Base-by-base conservation (phyloP, 2,329 filamentous ascomycete genomes). In the Xylaria sp. region DNA sequence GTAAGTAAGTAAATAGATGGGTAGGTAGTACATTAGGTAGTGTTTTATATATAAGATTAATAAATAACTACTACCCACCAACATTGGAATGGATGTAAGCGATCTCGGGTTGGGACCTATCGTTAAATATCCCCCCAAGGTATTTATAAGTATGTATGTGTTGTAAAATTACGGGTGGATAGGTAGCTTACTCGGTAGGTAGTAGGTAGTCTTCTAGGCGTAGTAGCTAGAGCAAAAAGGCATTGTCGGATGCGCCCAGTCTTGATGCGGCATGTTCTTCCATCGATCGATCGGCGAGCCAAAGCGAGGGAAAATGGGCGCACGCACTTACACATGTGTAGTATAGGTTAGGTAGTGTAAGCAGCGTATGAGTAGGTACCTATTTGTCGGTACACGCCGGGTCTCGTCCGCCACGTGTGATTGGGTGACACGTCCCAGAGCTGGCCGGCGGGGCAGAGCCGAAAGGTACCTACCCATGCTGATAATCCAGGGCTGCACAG, bases 401-500 rank as follows among this genome's bases (percentile, higher is more conserved):
- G 11, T 15, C 50, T 20, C 3, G 25, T 51, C 25, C 15, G 38
- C 47, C 62, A 6, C 38, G 11, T 31, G 10, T 50, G 13, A 59
- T 51, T 65, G 17, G 29, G 56, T 15, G n/a, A 33, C 17, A 33
- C 50, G 50, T 51, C 45, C 58, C 36, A 55, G 64, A 44, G 61
- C 61, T 66, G 59, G 55, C 20, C 3, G 44, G 50, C 36, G 53
- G 50, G 50, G 59, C 39, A 54, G n/a, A 45, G 58, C 49, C 49
- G 38, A n/a, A 31, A 53, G 39, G 10, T 25, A 38, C 31, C 33
- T 27, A 62, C 39, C 55, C 61, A 55, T 49, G 60, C 31, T 20
- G 50, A 53, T 56, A 42, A 47, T 53, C 33, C 36, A 65, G 53
- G 61, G 65, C 61, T 53, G 61, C 45, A 57, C 61, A 63, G 65